Evolutionary conservation across 495 filamentous ascomycete species (phyloP).

Genomic region (Aspergillus ostianus): DNA sequence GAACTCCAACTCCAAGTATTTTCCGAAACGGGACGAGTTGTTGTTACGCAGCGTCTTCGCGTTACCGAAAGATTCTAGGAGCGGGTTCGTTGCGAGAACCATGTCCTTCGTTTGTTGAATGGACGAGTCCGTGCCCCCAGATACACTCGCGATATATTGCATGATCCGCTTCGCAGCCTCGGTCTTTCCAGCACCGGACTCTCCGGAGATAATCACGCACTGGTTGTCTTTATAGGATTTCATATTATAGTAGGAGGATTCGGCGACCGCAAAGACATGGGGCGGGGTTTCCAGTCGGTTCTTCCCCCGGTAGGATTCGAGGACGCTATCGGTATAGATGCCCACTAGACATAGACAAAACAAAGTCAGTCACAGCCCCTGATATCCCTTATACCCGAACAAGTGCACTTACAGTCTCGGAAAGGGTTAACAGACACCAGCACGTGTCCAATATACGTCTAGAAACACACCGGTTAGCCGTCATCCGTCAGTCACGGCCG

Average conservation of each 20-base stretch:
- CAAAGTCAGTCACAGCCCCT: constrained; percentile 18
- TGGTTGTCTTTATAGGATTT: constrained; percentile 99
- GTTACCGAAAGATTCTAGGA: constrained; percentile 97
- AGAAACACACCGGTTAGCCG: constrained; percentile 29
- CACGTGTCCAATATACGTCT: constrained; percentile 99
- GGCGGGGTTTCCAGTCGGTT: constrained; percentile 95
- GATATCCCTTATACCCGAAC: constrained; percentile 3
- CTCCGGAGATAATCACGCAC: constrained; percentile 98
- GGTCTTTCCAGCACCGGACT: constrained; percentile 99
- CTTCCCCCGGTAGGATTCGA: constrained; percentile 90
- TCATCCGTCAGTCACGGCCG: constrained; percentile 9
- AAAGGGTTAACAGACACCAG: constrained; percentile 99
- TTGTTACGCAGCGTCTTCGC: constrained; percentile 98
- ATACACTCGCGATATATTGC: constrained; percentile 98
- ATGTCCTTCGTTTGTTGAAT: constrained; percentile 98
- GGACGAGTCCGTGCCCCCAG: constrained; percentile 81
- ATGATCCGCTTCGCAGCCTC: constrained; percentile 98
- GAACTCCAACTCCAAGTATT: constrained; percentile 97
- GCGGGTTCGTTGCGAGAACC: constrained; percentile 96
- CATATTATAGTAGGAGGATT: constrained; percentile 99
- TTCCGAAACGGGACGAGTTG: constrained; percentile 97
- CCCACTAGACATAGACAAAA: constrained; percentile 58
- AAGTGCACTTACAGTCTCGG: constrained; percentile 66
- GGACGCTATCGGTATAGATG: constrained; percentile 93
- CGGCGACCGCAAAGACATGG: constrained; percentile 97